Evolutionary conservation across 2,329 filamentous ascomycete species (phyloP).

Genomic region (Trichoderma arundinaceum): DNA sequence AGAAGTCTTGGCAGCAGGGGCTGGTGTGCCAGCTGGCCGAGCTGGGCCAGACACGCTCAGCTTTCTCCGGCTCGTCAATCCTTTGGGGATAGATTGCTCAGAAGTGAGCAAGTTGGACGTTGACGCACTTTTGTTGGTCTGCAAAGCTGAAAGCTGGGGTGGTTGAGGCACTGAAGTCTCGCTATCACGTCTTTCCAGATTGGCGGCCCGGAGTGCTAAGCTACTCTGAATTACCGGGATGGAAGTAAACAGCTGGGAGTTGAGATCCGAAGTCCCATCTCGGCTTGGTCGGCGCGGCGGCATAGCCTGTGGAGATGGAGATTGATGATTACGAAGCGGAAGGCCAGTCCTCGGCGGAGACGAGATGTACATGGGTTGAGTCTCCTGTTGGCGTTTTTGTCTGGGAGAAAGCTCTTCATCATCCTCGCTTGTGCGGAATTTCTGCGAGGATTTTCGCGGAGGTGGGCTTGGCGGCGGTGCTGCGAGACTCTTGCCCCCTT

Average conservation of each 20-base stretch:
- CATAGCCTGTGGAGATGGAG: conserved; percentile 43
- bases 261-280: conserved; percentile 68
- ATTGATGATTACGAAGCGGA: conserved; percentile 36
- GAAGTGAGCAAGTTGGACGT: conserved; percentile 41
- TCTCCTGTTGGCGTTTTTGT: conserved; percentile 40
- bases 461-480: conserved; percentile 64
- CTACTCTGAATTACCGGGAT: conserved; percentile 68
- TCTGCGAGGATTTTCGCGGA: conserved; percentile 66
- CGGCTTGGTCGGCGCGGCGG: conserved; percentile 69
- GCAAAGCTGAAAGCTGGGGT: conserved; percentile 45
- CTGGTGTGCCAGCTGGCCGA: conserved; percentile 52
- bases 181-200: conserved; percentile 53
- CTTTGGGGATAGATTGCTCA: conserved; percentile 34
- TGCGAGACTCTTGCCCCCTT: conserved; percentile 50
- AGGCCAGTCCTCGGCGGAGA: conserved; percentile 44
- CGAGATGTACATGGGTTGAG: conserved; percentile 41
- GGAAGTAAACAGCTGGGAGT: conserved; percentile 58
- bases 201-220: conserved; percentile 55
- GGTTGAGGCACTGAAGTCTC: conserved; percentile 45
- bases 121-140: conserved; percentile 41
- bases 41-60: conserved; percentile 34
- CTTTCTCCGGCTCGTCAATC: conserved; percentile 36
- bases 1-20: conserved; percentile 60
- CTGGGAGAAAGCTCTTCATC: conserved; percentile 50
- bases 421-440: conserved; percentile 51